Evolutionary conservation across 1,284 basidiomycete species (phyloP).

Genomic region (Phylloboletellus chloephorus): DNA sequence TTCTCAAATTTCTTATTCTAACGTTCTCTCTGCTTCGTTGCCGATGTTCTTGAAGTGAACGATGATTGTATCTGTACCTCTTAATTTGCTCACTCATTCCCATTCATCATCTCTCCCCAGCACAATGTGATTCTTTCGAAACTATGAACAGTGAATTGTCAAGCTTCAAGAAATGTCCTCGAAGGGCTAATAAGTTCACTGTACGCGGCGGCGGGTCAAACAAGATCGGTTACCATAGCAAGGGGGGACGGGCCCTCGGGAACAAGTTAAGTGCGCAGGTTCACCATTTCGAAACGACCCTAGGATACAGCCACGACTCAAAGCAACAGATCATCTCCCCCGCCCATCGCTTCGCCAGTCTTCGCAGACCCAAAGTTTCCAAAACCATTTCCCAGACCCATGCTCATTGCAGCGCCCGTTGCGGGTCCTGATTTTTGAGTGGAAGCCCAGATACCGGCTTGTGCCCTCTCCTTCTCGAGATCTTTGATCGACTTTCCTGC

Average conservation of each 20-base stretch:
- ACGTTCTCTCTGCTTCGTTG: slow-evolving; percentile 17
- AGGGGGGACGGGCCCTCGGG: slow-evolving; percentile 3
- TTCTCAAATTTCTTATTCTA: slow-evolving; percentile 20
- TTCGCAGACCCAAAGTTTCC: slow-evolving; percentile 39
- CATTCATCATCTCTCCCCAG: slow-evolving; percentile 13
- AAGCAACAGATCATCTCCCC: slow-evolving; percentile 50
- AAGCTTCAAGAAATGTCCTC: slow-evolving; percentile 3
- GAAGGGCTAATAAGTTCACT: neutral
- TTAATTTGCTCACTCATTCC: slow-evolving; percentile 31
- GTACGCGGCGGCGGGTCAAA: too few relatives aligned
- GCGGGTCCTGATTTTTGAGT: slow-evolving; percentile 30
- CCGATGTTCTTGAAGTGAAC: slow-evolving; percentile 33
- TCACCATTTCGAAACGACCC: neutral
- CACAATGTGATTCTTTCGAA: slow-evolving; percentile 22
- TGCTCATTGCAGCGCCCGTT: slow-evolving; percentile 12
- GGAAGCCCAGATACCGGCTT: slow-evolving; percentile 69
- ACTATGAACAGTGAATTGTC: slow-evolving; percentile 17
- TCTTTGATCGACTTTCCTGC: slow-evolving; percentile 78
- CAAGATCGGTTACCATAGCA: neutral
- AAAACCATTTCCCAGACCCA: slow-evolving; percentile 38
- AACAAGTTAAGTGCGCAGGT: slow-evolving; percentile 2
- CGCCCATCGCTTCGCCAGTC: slow-evolving; percentile 20
- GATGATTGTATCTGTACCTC: slow-evolving; percentile 36
- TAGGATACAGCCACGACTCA: slow-evolving; percentile 23
- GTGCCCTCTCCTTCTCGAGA: slow-evolving; percentile 80